These are phyloP conservation scores for Diddensiella santjacobensis DNA, from an alignment of 805 yeast species.

Conservation along the genomic window DNA sequence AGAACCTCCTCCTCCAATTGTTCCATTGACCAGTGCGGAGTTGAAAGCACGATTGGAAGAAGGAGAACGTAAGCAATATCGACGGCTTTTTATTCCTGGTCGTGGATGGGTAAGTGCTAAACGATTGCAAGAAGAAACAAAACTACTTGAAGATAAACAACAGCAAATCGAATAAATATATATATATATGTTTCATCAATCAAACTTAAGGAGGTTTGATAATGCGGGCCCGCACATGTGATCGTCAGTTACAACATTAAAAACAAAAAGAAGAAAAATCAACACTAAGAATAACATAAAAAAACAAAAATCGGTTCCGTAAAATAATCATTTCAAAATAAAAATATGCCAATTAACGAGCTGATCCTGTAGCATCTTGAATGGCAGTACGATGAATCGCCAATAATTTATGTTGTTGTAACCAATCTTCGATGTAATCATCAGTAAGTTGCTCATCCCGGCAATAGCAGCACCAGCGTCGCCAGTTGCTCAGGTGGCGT, in stretches of 20 bases:
- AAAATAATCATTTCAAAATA: neutral
- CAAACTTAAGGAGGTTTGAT: too few species aligned
- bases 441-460: slow-evolving; percentile 26
- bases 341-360: neutral
- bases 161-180: too few species aligned
- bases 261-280: too few species aligned
- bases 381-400: slow-evolving; percentile 22
- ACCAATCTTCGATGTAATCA: slow-evolving; percentile 31
- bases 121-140: slow-evolving; percentile 20
- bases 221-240: neutral
- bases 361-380: slow-evolving; percentile 12
- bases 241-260: neutral
- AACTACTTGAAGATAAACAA: neutral
- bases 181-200: too few species aligned
- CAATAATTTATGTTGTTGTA: slow-evolving; percentile 25
- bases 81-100: slow-evolving; percentile 27
- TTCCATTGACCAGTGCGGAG: slow-evolving; percentile 10
- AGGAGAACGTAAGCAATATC: slow-evolving; percentile 24
- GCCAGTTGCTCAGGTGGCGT: slow-evolving; percentile 25
- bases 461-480: slow-evolving; percentile 26
- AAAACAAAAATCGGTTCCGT: neutral
- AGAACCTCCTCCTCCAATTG: neutral
- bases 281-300: neutral
- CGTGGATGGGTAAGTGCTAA: slow-evolving; percentile 27
- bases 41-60: slow-evolving; percentile 16